Percentiles rank a stretch among this genome's conserved stretches.
phyloP scores from a whole-genome alignment of 306 rosid genomes.

The Vigna unguiculata region DNA sequence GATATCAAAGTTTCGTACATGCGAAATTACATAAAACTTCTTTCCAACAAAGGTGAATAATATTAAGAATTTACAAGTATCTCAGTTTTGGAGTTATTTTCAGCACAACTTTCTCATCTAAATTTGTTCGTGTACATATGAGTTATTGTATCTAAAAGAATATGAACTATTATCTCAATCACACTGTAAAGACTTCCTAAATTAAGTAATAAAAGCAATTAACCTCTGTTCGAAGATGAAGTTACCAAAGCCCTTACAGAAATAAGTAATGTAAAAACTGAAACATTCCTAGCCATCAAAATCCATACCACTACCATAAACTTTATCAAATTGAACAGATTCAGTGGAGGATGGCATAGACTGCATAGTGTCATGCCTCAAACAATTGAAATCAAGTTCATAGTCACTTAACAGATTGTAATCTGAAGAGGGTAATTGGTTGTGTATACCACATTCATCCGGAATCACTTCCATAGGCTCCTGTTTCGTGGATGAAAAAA shows the following conservation, averaged over 20 bases:
- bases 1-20: too few relatives aligned
- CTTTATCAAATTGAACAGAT: neutral
- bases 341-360: neutral
- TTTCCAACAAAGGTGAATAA: too few relatives aligned
- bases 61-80: too few relatives aligned
- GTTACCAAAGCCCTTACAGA: neutral
- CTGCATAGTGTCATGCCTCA: slow-evolving; percentile 3
- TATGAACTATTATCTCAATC: too few relatives aligned
- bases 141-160: too few relatives aligned
- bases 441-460: neutral
- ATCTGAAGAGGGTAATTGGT: slow-evolving; percentile 24
- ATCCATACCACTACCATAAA: neutral
- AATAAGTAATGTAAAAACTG: neutral
- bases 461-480: slow-evolving; percentile 34
- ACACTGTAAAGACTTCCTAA: neutral
- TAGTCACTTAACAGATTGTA: slow-evolving; percentile 14
- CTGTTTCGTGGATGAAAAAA: neutral
- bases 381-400: slow-evolving; percentile 23
- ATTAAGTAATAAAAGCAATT: neutral
- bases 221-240: neutral
- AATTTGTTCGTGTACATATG: too few relatives aligned
- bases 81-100: too few relatives aligned
- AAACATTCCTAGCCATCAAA: neutral
- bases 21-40: too few relatives aligned
- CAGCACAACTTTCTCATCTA: neutral